phyloP scores from a whole-genome alignment of 345 rosid genomes.

The Melaleuca quinquenervia region DNA sequence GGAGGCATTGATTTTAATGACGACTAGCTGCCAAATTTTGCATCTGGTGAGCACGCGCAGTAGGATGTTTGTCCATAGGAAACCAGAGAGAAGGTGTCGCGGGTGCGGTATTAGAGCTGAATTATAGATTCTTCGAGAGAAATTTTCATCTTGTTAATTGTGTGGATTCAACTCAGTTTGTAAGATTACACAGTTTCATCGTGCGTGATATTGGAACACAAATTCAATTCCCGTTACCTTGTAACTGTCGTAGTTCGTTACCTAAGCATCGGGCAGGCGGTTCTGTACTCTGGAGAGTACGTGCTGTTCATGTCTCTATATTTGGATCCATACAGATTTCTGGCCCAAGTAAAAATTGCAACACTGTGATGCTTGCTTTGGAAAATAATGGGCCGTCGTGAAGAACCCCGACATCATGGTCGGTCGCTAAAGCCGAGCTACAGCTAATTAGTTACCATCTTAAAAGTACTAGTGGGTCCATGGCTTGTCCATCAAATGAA shows the following conservation, averaged over 20 bases:
- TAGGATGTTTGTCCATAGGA: not conserved
- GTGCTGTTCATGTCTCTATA: not conserved
- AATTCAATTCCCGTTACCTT: not conserved
- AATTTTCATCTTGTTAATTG: not conserved
- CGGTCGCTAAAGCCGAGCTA: too few species aligned
- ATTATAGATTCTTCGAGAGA: not conserved
- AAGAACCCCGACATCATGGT: not conserved
- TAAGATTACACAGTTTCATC: not conserved
- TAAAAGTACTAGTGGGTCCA: not conserved
- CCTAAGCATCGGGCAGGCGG: not conserved
- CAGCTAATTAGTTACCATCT: too few species aligned
- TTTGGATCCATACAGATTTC: not conserved
- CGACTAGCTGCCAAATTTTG: not conserved
- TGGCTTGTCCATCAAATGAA: not conserved
- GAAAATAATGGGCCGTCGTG: not conserved
- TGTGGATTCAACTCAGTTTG: not conserved
- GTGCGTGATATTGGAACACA: not conserved
- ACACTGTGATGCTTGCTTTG: not conserved
- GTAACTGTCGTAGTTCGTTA: not conserved
- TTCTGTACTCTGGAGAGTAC: not conserved
- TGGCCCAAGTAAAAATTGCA: not conserved
- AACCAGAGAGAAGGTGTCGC: not conserved
- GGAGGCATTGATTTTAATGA: constrained; percentile 32
- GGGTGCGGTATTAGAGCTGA: not conserved
- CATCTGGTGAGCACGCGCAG: not conserved